phyloP scores from a whole-genome alignment of 768 basidiomycete genomes.

The Mycena albidolilacea region DNA sequence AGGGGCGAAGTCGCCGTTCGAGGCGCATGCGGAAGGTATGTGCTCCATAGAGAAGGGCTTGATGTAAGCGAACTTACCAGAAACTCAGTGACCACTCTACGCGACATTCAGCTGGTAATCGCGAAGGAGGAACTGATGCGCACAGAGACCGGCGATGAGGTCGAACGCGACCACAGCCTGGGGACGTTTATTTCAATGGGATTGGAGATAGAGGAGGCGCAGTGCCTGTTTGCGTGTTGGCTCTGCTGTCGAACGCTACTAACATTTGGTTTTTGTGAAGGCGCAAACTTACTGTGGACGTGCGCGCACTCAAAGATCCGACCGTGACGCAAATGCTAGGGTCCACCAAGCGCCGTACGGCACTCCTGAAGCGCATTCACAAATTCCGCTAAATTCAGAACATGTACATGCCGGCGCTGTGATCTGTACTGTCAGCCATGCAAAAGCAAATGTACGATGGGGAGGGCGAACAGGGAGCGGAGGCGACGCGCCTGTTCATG shows the following conservation, averaged over 20 bases:
- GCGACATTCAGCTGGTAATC: neutral
- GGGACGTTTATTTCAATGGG: too few species aligned
- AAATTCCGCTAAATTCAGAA: conserved; percentile 5
- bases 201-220: too few species aligned
- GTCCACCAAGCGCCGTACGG: neutral
- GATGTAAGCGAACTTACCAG: neutral
- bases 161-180: neutral
- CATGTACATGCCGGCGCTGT: conserved; percentile 12
- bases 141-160: neutral
- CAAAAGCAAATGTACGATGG: conserved; percentile 11
- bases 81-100: neutral
- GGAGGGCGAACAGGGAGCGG: neutral
- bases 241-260: too few species aligned
- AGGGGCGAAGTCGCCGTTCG: neutral
- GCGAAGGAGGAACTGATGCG: neutral
- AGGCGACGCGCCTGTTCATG: conserved; percentile 17
- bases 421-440: neutral
- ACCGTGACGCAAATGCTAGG: too few species aligned
- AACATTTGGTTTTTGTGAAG: too few species aligned
- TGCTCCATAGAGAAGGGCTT: neutral
- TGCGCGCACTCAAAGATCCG: too few species aligned
- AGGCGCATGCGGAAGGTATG: neutral
- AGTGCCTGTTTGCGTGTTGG: too few species aligned
- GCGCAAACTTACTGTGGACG: too few species aligned
- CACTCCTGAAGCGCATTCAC: conserved; percentile 6